Conservation (phyloP, 306 rosid species). For the Lathyrus sativus region DNA sequence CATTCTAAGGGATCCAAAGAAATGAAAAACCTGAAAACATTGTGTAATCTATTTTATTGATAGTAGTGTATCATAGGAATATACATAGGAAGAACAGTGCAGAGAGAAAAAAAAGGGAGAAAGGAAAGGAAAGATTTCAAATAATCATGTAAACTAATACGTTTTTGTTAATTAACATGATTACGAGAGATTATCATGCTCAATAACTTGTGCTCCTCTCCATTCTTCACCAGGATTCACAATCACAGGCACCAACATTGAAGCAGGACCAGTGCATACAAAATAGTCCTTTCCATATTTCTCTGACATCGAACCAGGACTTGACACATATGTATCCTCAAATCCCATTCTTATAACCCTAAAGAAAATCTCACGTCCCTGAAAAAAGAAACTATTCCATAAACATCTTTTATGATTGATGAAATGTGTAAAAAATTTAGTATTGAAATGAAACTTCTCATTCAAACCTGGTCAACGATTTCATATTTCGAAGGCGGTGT, state of each 20-base stretch:
- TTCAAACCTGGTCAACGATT: conserved; percentile 78
- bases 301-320: conserved; percentile 82
- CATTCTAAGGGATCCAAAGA: conserved; percentile 2
- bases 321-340: conserved; percentile 83
- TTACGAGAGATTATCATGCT: conserved; percentile 80
- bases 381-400: conserved; percentile 26
- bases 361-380: conserved; percentile 86
- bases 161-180: not conserved
- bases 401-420: not conserved
- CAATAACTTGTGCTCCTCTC: conserved; percentile 94
- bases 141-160: conserved; percentile 25
- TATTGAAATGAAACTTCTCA: not conserved
- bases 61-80: conserved; percentile 23
- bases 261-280: conserved; percentile 95
- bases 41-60: conserved; percentile 35
- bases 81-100: conserved; percentile 21
- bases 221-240: conserved; percentile 85
- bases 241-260: conserved; percentile 77
- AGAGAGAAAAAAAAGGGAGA: not conserved
- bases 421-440: not conserved
- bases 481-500: conserved; percentile 91
- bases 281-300: conserved; percentile 83
- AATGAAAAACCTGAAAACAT: conserved; percentile 26
- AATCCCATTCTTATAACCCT: conserved; percentile 95
- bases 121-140: not conserved